Evolutionary conservation across 1,284 basidiomycete genomes (phyloP).

Genomic region (Trametes sp.): DNA sequence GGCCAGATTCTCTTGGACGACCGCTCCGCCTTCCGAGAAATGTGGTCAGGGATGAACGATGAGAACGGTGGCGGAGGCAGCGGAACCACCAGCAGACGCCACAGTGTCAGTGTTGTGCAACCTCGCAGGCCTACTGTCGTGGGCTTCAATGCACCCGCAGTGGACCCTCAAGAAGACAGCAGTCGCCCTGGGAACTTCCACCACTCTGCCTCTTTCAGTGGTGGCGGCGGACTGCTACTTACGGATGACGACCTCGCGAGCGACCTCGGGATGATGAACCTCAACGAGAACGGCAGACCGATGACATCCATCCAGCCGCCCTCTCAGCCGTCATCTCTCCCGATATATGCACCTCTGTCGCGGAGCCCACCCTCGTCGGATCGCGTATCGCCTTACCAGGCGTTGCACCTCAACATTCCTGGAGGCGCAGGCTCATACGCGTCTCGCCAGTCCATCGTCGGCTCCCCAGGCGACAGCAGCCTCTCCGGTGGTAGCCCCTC

Average conservation of each 20-base stretch:
- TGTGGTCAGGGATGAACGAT: conserved; percentile 73
- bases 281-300: conserved; percentile 54
- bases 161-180: conserved; percentile 55
- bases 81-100: conserved; percentile 84
- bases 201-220: conserved; percentile 43
- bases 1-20: conserved; percentile 79
- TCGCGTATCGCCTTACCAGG: conserved; percentile 61
- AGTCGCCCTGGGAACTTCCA: conserved; percentile 41
- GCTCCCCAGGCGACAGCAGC: conserved; percentile 63
- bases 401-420: conserved; percentile 64
- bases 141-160: conserved; percentile 69
- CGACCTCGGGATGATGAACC: conserved; percentile 68
- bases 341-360: conserved; percentile 73
- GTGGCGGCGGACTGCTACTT: conserved; percentile 61
- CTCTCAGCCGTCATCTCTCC: conserved; percentile 70
- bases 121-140: conserved; percentile 67
- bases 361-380: conserved; percentile 65
- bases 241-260: conserved; percentile 85
- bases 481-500: conserved; percentile 44
- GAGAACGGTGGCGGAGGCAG: conserved; percentile 69
- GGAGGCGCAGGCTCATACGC: conserved; percentile 46
- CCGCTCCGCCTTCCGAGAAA: conserved; percentile 68
- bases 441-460: conserved; percentile 57
- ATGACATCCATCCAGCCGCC: conserved; percentile 54
- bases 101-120: conserved; percentile 87